Evolutionary conservation across 23 red algal species (phyloP), one percentile per base, ranked within the genome.

Genomic region (Gracilaria caudata): DNA sequence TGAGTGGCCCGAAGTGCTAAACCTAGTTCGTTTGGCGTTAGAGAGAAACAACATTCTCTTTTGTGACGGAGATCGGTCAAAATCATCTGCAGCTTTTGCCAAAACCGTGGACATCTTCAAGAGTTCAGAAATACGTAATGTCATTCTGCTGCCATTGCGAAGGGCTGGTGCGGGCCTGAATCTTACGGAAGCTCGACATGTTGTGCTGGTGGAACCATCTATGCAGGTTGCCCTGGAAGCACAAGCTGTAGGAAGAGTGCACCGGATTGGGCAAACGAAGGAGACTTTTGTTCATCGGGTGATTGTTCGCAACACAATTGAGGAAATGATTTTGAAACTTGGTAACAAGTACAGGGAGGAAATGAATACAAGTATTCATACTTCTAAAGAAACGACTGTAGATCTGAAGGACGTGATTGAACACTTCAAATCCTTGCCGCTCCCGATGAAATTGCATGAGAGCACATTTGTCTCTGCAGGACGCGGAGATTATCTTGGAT

Each of bases 211-310:
- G 16, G 96, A 98, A 64, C 96, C 96, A 21, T 64, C 75, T 36
- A 36, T 98, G 46, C 56, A 65, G 6, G 77, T 90, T 45, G 59
- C 73, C 2, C 35, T 81, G 13, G 96, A 98, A 64, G 86, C 87
- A 9, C 96, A 98, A 80, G 96, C 96, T 11, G 79, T 98, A 0
- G 77, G 92, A 29, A 49, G 96, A 51, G 85, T 98, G 21, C 92
- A 98, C 60, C 92, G 96, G 6, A 94, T 98, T 34, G 92, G 92
- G 6, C 96, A 98, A 77, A 94, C 86, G 11, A 37, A 72, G n/a
- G 77, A 45, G 21, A 98, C 96, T 0, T 93, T 66, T 61, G 92
- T 98, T 21, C 91, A 98, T 88, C 96, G 90, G 33, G 86, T 91
- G 37, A 84, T 94, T 44, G 90, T 98, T 60, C 68, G 75, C 29